Conservation (phyloP, 2,329 filamentous ascomycete species). For the Sporothrix pallida region DNA sequence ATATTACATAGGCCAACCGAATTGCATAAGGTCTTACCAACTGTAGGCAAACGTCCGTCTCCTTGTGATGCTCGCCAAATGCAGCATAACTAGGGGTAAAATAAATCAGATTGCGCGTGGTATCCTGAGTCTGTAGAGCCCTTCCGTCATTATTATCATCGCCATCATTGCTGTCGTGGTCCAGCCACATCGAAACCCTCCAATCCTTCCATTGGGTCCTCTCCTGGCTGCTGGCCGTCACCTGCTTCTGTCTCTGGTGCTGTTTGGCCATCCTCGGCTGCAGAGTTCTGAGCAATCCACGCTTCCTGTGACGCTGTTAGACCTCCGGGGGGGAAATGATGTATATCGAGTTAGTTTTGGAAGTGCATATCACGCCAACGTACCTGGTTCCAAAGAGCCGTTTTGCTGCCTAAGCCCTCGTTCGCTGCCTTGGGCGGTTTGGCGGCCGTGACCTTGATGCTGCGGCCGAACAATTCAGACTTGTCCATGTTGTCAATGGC, state of each 20-base stretch:
- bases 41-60: neutral
- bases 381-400: slow-evolving; percentile 97
- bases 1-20: slow-evolving; percentile 23
- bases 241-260: slow-evolving; percentile 61
- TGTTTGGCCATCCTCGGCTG: slow-evolving; percentile 76
- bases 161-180: slow-evolving; percentile 73
- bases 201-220: slow-evolving; percentile 94
- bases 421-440: slow-evolving; percentile 89
- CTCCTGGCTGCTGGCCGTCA: slow-evolving; percentile 59
- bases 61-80: no score
- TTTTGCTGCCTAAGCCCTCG: slow-evolving; percentile 89
- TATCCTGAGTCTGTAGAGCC: neutral
- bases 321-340: neutral
- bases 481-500: slow-evolving; percentile 99
- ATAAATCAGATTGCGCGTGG: neutral
- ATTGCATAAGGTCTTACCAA: neutral
- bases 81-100: neutral
- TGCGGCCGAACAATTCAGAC: slow-evolving; percentile 88
- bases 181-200: slow-evolving; percentile 94
- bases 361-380: slow-evolving; percentile 39
- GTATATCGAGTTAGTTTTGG: neutral
- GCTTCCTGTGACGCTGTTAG: slow-evolving; percentile 69
- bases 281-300: slow-evolving; percentile 87
- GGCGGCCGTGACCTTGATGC: slow-evolving; percentile 89
- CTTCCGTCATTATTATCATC: slow-evolving; percentile 49